Evolutionary conservation across 1,284 basidiomycete genomes (phyloP), one percentile per base, ranked within the genome.

Genomic region (Caloboletus firmus): DNA sequence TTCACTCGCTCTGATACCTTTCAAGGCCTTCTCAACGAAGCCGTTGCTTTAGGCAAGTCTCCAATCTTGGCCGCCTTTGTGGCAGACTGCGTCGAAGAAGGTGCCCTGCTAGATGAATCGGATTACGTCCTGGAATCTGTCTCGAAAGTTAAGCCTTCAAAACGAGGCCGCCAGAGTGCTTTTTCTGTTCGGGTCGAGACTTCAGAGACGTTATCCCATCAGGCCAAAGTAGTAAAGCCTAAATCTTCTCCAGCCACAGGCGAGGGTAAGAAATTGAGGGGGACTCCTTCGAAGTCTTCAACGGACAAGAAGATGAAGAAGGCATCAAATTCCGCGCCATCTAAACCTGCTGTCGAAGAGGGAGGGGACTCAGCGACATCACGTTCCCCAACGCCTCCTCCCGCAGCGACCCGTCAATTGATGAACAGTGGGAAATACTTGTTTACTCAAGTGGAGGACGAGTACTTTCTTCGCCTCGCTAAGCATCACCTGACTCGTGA

Each of bases 11-110:
- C 77, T 22, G 79, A 78, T 58, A 75, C 76, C 7, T 86, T 79
- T 56, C 70, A 72, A 15, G 72, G 75, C 24, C 73, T 82, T 40
- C 65, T 81, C n/a, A 68, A 62, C 20, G 67, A 68, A 58, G 62
- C 71, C 70, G 15, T 69, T 72, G 42, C 61, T 67, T 37, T 69
- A 61, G 46, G 67, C 67, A 51, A 76, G 72, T 22, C 73, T 65
- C 60, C 74, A 64, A 74, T 89, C 13, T 74, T 72, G 32, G 68
- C 80, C 0, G 68, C 74, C 10, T 89, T 86, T 63, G 72, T 89
- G 18, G 59, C 73, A 20, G 81, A 85, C 46, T 87, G 78, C 53
- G 64, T 84, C 22, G 71, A 74, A 42, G 66, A 76, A 54, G 68
- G 72, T 17, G 66, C 58, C 10, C 56, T 89, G 15, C 58, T 85